Evolutionary conservation across 768 basidiomycete genomes (phyloP).

Genomic region (Amanita molliuscula): DNA sequence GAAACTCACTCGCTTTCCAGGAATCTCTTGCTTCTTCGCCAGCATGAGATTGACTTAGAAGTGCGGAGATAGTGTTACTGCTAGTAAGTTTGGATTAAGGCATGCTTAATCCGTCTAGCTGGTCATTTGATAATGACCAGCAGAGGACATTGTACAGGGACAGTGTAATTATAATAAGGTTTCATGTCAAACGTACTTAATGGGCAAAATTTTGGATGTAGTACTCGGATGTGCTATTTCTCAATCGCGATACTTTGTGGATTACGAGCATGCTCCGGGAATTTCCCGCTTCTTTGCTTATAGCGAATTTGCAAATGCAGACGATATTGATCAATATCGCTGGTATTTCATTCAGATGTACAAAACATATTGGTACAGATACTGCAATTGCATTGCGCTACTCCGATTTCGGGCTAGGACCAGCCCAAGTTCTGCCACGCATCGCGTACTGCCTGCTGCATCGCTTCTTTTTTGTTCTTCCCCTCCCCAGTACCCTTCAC

Average conservation of each 20-base stretch:
- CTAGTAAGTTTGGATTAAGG: background rate
- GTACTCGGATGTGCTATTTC: background rate
- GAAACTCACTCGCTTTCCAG: background rate
- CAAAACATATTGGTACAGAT: background rate
- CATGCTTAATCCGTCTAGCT: background rate
- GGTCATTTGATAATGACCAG: slow-evolving; percentile 4
- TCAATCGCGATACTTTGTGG: too few relatives aligned
- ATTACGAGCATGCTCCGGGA: too few relatives aligned
- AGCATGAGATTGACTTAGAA: background rate
- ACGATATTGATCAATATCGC: background rate
- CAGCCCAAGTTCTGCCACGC: slow-evolving; percentile 4
- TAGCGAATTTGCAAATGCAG: background rate
- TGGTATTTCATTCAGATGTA: background rate
- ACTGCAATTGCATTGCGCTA: background rate
- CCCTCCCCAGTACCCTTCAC: background rate
- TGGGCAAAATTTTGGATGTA: background rate
- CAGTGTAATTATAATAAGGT: background rate
- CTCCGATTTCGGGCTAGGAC: background rate
- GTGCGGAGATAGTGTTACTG: background rate
- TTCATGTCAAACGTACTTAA: background rate
- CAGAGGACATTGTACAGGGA: background rate
- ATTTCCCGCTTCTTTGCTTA: too few relatives aligned
- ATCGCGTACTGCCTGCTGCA: background rate
- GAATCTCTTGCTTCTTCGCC: slow-evolving; percentile 4
- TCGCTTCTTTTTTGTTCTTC: slow-evolving; percentile 2